These are phyloP conservation scores for Oryza longistaminata DNA, from an alignment of 176 grass and related monocot species.

Conservation along the genomic window DNA sequence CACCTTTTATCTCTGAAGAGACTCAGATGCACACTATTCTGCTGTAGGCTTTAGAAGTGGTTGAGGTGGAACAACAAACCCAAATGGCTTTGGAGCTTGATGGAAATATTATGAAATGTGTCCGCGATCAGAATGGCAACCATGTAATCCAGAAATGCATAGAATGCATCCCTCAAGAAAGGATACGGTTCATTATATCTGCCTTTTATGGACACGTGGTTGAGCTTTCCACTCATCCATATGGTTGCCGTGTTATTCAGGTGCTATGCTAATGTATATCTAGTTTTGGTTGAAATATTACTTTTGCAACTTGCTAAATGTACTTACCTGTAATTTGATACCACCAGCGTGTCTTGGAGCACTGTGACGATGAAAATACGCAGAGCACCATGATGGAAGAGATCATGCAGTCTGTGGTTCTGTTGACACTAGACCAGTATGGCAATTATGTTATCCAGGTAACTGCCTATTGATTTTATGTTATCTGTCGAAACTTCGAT, in stretches of 20 bases:
- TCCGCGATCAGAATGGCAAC: conserved; percentile 97
- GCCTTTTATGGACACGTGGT: conserved; percentile 89
- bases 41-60: conserved; percentile 89
- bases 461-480: conserved; percentile 28
- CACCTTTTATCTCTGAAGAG: neutral
- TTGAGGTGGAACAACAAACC: conserved; percentile 84
- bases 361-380: conserved; percentile 83
- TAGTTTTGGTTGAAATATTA: neutral
- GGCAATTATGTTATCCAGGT: conserved; percentile 99
- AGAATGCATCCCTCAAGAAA: conserved; percentile 85
- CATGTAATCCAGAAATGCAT: conserved; percentile 99
- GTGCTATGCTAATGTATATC: conserved; percentile 34
- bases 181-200: conserved; percentile 75
- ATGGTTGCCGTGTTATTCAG: conserved; percentile 99
- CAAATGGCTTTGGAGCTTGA: conserved; percentile 88
- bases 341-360: conserved; percentile 87
- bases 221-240: conserved; percentile 87
- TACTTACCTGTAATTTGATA: conserved; percentile 23
- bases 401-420: conserved; percentile 82
- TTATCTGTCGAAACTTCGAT: conserved; percentile 1
- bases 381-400: conserved; percentile 93
- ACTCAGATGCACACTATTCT: conserved; percentile 26
- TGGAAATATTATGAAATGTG: conserved; percentile 82
- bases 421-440: conserved; percentile 90
- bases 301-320: conserved; percentile 15